Percentiles rank a stretch among this genome's conserved stretches.
Conservation (phyloP, 2,329 filamentous ascomycete genomes). For the Penicillium capsulatum region DNA sequence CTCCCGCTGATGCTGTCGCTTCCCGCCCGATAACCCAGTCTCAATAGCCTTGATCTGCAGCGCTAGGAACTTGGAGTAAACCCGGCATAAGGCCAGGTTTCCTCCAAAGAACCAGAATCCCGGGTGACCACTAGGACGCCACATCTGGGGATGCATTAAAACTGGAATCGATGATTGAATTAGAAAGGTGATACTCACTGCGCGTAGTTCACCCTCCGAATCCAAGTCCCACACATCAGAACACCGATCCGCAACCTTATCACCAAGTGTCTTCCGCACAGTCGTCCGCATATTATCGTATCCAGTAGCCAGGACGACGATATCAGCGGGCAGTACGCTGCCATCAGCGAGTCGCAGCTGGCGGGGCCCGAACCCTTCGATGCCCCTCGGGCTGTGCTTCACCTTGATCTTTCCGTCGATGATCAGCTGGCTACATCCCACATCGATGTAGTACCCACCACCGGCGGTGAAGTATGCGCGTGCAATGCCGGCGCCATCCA, state of each 20-base stretch:
- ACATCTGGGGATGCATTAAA: constrained; percentile 30
- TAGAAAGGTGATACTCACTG: constrained; percentile 21
- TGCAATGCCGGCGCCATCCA: constrained; percentile 41
- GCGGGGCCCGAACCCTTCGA: constrained; percentile 48
- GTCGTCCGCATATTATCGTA: constrained; percentile 66
- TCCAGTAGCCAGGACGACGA: constrained; percentile 61
- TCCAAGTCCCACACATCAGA: constrained; percentile 61
- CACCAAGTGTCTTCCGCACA: constrained; percentile 59
- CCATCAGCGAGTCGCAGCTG: constrained; percentile 54
- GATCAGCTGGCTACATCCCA: constrained; percentile 53
- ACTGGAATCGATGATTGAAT: neutral
- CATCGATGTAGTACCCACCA: constrained; percentile 59
- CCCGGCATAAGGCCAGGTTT: constrained; percentile 59
- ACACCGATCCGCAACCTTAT: constrained; percentile 56
- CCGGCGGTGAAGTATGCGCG: constrained; percentile 46
- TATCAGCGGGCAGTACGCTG: constrained; percentile 54
- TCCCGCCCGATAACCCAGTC: constrained; percentile 30
- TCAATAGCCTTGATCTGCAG: constrained; percentile 49
- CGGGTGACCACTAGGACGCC: constrained; percentile 58
- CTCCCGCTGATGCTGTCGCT: constrained; percentile 6
- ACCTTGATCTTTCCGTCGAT: constrained; percentile 59
- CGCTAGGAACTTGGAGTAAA: constrained; percentile 54
- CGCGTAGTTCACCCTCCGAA: constrained; percentile 52
- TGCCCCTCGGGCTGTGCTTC: constrained; percentile 53
- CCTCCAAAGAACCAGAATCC: constrained; percentile 65